Base-by-base conservation (phyloP, 208 protist genomes). In the Crithidia thermophila region DNA sequence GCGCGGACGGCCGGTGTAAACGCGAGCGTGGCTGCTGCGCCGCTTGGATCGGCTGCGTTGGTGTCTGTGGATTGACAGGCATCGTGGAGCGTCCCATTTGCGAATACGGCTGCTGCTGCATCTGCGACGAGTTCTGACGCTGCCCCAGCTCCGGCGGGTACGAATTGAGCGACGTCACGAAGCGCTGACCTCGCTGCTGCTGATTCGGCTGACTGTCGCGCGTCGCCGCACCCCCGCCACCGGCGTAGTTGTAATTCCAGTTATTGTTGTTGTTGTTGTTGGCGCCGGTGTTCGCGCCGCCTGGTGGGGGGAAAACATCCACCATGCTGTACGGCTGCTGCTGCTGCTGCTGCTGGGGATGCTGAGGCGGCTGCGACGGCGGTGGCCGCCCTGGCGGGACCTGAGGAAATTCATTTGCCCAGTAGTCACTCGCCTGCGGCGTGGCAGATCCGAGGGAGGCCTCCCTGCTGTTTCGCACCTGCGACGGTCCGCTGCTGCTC, bases 61-160 rank as follows among this genome's bases (percentile, higher is more conserved):
- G 23, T 20, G 21, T 4, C 46, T 37, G 59, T 33, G 45, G 31
- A 23, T 9, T 45, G 0, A 25, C 25, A 13, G 30, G 40, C 8
- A 31, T 51, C 28, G 63, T 60, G n/a, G 39, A 39, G 4, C 52
- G 37, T 5, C 43, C 53, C 40, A 34, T 55, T 31, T 51, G 39
- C 28, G 37, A 56, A 31, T 66, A 50, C 31, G 20, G 37, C 40
- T 73, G 57, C 58, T 73, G 57, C 55, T 50, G 55, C 55, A 49
- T 23, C 40, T 61, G 55, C n/a, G n/a, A n/a, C n/a, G n/a, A n/a
- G n/a, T n/a, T n/a, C 55, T 61, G 55, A 7, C 49, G 55, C 4
- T 61, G 55, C 28, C 33, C 25, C 37, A 49, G 27, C 11, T 61
- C 55, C 8, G 39, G 39, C 6, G 55, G 55, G 40, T 27, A 49